Base-by-base conservation (phyloP, 306 rosid genomes). In the Vachellia pachyceras region DNA sequence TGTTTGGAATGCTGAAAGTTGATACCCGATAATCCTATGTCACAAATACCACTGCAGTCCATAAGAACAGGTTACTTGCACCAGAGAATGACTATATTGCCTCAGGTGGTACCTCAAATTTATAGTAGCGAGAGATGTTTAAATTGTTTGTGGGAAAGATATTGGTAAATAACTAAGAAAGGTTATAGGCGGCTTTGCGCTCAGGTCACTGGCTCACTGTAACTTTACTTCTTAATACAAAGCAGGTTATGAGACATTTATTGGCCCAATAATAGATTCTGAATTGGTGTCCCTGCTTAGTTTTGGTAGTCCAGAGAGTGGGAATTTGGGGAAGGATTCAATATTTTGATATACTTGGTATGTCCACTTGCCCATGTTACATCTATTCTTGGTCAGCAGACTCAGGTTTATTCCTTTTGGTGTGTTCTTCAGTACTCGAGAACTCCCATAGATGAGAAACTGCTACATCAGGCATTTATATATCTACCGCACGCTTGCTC, bases 71-170 rank as follows among this genome's bases (percentile, higher is more conserved):
- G 49, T 39, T 41, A 5, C 9, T 41, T 3, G 10, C 4, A 13
- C 54, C 13, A 45, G 73, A 65, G 22, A 20, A 71, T 15, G 44
- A 8, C 37, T 36, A 23, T 54, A 39, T 67, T 49, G 61, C 42
- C 42, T 42, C 13, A 8, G 46, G 69, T 3, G 71, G 5, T 68
- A 33, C 20, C 60, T 77, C 23, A 77, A 65, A 67, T 63, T 22
- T 55, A 54, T 54, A 74, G 52, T 29, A 49, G 44, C 29, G 15
- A 25, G 81, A 45, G 73, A 33, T 63, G 69, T 52, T 70, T 75
- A 29, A 49, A 58, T 68, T 68, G 15, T 17, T 57, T 79, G 14
- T 61, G 14, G 57, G 66, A 5, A 76, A 76, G 69, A 35, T 49
- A 18, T 25, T 17, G 60, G 50, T 40, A 18, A 41, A 50, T 6